Evolutionary conservation across 2,329 filamentous ascomycete species (phyloP), one percentile per base, ranked within the genome.

Genomic region (Thielaviopsis populi): DNA sequence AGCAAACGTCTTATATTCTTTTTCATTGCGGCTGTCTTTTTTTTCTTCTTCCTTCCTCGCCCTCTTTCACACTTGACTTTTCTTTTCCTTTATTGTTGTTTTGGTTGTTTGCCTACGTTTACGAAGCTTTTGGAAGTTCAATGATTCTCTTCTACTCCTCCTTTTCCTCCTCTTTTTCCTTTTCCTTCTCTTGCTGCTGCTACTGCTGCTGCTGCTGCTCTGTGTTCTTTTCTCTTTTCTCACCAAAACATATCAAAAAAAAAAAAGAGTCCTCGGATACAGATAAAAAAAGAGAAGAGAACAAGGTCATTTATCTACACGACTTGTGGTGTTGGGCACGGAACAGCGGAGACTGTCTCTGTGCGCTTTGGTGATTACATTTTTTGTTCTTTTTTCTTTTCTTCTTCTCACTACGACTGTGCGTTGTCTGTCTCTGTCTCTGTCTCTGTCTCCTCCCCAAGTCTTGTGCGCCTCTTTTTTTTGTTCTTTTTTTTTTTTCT

Each of bases 111-210:
- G 15, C 30, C 27, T 19, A 48, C 24, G 42, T 63, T 58, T 42
- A 63, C 24, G 61, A 54, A 53, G 43, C 48, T 40, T 62, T 62
- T n/a, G 40, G 61, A 24, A 53, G 43, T 53, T 24, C 27, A 27
- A 46, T 43, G n/a, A 56, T 58, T 22, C 15, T 15, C 42, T 46
- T 15, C 33, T 37, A 3, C 3, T 33, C 30, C 30, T 33, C 30
- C 30, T 33, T 43, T 27, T 24, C n/a, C 24, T 43, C n/a, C 11
- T 17, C 30, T 41, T 40, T 40, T 15, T 53, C 27, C n/a, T 62
- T 24, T 22, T 17, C 30, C 13, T 48, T 61, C 15, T 22, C n/a
- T n/a, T n/a, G n/a, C n/a, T n/a, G n/a, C n/a, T n/a, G n/a, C n/a
- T n/a, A n/a, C n/a, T n/a, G n/a, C n/a, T n/a, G n/a, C n/a, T n/a